A percentile compares a stretch with the other conserved stretches of the same genome.
Evolutionary conservation across 2,329 filamentous ascomycete genomes (phyloP).

Genomic region (Stachybotrys chlorohalonatus): DNA sequence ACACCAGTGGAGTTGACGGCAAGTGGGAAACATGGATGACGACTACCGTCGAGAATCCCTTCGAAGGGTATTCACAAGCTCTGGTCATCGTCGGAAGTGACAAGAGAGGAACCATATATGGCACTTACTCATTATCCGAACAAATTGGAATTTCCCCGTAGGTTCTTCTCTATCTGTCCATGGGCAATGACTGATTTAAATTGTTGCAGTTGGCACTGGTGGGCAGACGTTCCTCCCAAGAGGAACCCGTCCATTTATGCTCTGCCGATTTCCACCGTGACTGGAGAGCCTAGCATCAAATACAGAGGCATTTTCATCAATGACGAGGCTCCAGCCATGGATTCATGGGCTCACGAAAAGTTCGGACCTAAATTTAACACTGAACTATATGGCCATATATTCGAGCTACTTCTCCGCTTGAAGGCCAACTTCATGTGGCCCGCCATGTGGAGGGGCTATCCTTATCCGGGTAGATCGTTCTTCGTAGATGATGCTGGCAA

Average conservation of each 20-base stretch:
- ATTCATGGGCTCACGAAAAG: constrained; percentile 45
- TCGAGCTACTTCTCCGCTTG: constrained; percentile 52
- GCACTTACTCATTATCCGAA: constrained; percentile 47
- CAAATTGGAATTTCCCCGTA: constrained; percentile 49
- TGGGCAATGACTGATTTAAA: not conserved
- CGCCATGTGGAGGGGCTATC: constrained; percentile 50
- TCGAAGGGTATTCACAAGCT: constrained; percentile 28
- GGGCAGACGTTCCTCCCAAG: constrained; percentile 43
- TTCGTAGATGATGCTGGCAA: constrained; percentile 52
- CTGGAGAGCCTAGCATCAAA: constrained; percentile 46
- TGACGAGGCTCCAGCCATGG: constrained; percentile 36
- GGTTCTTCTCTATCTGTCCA: constrained; percentile 1
- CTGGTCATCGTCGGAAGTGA: constrained; percentile 48
- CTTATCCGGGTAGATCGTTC: constrained; percentile 44
- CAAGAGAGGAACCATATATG: constrained; percentile 47
- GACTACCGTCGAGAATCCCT: constrained; percentile 33
- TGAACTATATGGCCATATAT: constrained; percentile 52
- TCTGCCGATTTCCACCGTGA: constrained; percentile 15
- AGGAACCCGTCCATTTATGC: constrained; percentile 38
- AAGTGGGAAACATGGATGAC: constrained; percentile 49
- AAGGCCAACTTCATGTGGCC: constrained; percentile 59
- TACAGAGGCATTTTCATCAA: constrained; percentile 56
- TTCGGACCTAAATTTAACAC: constrained; percentile 39
- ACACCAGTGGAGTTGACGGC: constrained; percentile 19
- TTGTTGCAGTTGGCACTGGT: constrained; percentile 39